phyloP scores from a whole-genome alignment of 2,329 filamentous ascomycete genomes.

The Coleophoma eucalyptorum region DNA sequence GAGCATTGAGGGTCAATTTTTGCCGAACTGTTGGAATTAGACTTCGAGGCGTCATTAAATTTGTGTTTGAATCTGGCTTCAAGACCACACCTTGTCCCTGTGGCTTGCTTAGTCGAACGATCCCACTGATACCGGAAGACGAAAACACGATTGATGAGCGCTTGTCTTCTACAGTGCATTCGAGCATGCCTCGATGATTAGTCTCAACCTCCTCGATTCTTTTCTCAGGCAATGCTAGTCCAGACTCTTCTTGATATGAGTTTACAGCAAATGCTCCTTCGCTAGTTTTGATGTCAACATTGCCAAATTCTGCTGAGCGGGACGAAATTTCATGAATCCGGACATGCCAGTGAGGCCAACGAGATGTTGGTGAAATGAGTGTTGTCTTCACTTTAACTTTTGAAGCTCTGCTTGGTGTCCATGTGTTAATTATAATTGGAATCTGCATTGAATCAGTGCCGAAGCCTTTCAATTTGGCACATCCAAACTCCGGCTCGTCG shows the following conservation, averaged over 20 bases:
- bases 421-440: conserved; percentile 6
- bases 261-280: conserved; percentile 25
- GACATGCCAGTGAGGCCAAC: conserved; percentile 34
- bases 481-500: conserved; percentile 4
- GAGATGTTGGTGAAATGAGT: conserved; percentile 28
- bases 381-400: conserved; percentile 29
- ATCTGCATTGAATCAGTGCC: conserved; percentile 1
- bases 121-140: conserved; percentile 7
- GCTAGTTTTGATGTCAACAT: conserved; percentile 1
- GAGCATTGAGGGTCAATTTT: background rate
- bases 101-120: background rate
- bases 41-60: conserved; percentile 21
- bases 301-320: conserved; percentile 11
- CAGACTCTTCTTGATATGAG: background rate
- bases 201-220: background rate
- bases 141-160: conserved; percentile 11
- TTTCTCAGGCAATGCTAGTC: background rate
- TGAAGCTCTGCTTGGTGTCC: conserved; percentile 14
- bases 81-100: conserved; percentile 4
- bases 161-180: background rate
- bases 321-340: conserved; percentile 26
- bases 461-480: background rate
- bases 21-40: conserved; percentile 18
- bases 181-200: background rate
- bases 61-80: conserved; percentile 29